Base-by-base conservation (phyloP, 2,329 filamentous ascomycete genomes). In the Hypoxylon sp. region DNA sequence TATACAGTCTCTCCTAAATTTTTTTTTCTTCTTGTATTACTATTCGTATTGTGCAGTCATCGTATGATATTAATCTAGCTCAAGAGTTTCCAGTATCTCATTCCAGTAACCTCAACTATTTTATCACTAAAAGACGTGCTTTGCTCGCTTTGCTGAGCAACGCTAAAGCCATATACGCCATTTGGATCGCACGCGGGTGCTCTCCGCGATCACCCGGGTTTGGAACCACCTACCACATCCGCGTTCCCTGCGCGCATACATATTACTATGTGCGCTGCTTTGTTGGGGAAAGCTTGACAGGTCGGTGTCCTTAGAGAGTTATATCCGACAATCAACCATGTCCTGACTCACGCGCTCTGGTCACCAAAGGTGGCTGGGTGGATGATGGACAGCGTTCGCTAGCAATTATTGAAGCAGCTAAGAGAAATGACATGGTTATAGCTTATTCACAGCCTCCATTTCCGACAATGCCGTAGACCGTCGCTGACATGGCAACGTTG, bases 261-360 rank as follows among this genome's bases (percentile, higher is more conserved):
- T 64, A 68, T 68, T 68, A 64, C 60, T 64, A 68, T 64, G 60
- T 56, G 22, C 50, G 50, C 25, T 51, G 54, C 65, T 64, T 55
- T 61, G 61, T 65, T 68, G 55, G 66, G 61, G 51, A 68, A 61
- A 40, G 51, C 51, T 61, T 50, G 40, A 22, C 40, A 25, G 25
- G 25, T 49, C 14, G 31, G 30, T n/a, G 31, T 40, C 48, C 51
- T 40, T 22, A 33, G 46, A 58, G 51, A 37, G 35, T 56, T 57
- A 64, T 68, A 64, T 64, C 50, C 50, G 65, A 40, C 46, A 50
- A 53, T 27, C 46, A 54, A 33, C 17, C 44, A 20, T 50, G 50
- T 33, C 53, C 60, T 57, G 42, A 53, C 37, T 40, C 27, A 46
- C 25, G 49, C 33, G 8, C 42, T 2, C 40, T 6, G 31, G 40